Percentiles rank a stretch among this genome's conserved stretches.
These are phyloP conservation scores for Elsinoe fawcettii DNA, from an alignment of 2,329 filamentous ascomycete genomes.

Conservation along the genomic window DNA sequence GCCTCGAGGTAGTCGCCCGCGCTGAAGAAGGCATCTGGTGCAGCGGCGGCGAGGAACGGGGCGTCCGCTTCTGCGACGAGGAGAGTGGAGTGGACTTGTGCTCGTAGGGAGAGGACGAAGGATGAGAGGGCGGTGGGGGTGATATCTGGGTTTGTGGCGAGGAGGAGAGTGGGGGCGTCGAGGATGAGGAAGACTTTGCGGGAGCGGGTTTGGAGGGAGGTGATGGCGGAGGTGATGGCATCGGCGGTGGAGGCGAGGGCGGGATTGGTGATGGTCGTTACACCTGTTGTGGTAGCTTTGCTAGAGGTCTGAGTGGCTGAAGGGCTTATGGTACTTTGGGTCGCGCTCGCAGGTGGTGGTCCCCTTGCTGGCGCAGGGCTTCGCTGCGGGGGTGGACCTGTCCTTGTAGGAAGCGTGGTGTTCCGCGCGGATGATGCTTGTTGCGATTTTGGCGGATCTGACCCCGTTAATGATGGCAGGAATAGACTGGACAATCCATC, in stretches of 20 bases:
- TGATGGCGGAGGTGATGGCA: conserved; percentile 26
- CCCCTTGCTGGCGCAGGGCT: conserved; percentile 5
- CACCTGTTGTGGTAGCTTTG: conserved; percentile 16
- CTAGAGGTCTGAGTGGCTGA: neutral
- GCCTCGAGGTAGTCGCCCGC: conserved; percentile 14
- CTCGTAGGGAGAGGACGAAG: conserved; percentile 26
- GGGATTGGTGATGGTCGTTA: conserved; percentile 24
- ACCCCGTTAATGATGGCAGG: conserved; percentile 22
- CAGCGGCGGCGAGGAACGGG: conserved; percentile 52
- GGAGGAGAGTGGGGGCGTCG: conserved; percentile 38
- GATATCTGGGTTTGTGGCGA: conserved; percentile 28
- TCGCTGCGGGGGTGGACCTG: conserved; percentile 11
- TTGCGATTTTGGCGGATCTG: neutral
- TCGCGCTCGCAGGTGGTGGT: neutral
- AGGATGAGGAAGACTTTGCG: conserved; percentile 37
- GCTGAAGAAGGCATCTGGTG: conserved; percentile 29
- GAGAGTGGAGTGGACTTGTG: conserved; percentile 59
- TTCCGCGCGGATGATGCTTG: neutral
- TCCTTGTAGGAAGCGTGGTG: neutral
- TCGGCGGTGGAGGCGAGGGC: conserved; percentile 24
- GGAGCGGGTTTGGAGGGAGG: conserved; percentile 17
- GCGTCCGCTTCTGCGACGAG: conserved; percentile 65
- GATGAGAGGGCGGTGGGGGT: conserved; percentile 25
- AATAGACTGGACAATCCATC: conserved; percentile 64
- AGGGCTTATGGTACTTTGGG: neutral